phyloP scores from a whole-genome alignment of 164 flowering plant species.

The Magnolia officinalis region DNA sequence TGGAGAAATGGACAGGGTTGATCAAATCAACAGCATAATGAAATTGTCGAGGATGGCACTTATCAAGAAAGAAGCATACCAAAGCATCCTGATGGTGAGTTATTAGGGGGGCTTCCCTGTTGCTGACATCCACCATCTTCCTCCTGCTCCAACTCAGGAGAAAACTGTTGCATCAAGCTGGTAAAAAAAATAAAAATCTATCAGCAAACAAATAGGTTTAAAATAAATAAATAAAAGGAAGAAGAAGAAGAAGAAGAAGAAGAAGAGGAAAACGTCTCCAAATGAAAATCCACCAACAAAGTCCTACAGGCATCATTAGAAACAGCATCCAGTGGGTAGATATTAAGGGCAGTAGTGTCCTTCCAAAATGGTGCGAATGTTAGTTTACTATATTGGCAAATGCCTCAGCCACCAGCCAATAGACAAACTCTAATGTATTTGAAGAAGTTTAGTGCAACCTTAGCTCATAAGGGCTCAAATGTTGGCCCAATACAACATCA shows the following conservation, averaged over 20 bases:
- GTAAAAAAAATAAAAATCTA: background rate
- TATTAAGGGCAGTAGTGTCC: too few relatives aligned
- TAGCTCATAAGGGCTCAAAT: too few relatives aligned
- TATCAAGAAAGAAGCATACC: constrained; percentile 18
- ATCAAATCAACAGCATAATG: background rate
- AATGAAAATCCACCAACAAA: too few relatives aligned
- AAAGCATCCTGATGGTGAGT: constrained; percentile 31
- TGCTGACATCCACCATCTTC: constrained; percentile 26
- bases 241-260: too few relatives aligned
- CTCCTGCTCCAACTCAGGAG: constrained; percentile 47
- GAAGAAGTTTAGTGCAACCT: too few relatives aligned
- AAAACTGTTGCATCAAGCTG: constrained; percentile 46
- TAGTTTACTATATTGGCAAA: too few relatives aligned
- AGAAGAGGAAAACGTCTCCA: background rate
- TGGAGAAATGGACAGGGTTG: background rate
- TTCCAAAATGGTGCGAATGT: too few relatives aligned
- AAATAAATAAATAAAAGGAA: background rate
- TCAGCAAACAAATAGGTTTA: background rate
- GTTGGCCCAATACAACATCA: too few relatives aligned
- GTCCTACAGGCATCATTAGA: too few relatives aligned
- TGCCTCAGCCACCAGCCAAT: too few relatives aligned
- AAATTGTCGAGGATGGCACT: background rate
- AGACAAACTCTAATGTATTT: too few relatives aligned
- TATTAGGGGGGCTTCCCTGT: constrained; percentile 33
- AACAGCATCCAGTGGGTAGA: too few relatives aligned